phyloP scores from a whole-genome alignment of 2,329 filamentous ascomycete species.

The Geosmithia flava region DNA sequence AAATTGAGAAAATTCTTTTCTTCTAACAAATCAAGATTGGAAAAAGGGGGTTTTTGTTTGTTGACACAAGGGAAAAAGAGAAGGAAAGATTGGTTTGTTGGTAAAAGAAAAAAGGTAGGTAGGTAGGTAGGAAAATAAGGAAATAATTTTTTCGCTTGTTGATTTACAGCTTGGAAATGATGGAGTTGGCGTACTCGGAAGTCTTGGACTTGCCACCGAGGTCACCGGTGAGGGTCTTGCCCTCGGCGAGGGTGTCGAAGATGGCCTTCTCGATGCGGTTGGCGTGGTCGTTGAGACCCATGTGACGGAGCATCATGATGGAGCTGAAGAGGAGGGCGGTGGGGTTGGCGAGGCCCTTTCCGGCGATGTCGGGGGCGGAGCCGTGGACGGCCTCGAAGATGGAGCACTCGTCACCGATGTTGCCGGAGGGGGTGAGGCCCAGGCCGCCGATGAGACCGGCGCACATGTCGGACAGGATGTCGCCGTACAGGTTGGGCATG shows the following conservation, averaged over 20 bases:
- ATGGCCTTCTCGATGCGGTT: conserved; percentile 84
- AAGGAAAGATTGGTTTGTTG: neutral
- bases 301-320: conserved; percentile 99
- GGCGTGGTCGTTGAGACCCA: conserved; percentile 80
- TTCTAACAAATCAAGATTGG: too few species aligned
- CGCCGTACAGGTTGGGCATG: conserved; percentile 96
- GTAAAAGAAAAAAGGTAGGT: neutral
- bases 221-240: conserved; percentile 92
- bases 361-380: conserved; percentile 90
- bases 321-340: conserved; percentile 89
- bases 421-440: conserved; percentile 91
- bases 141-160: conserved; percentile 3
- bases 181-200: conserved; percentile 82
- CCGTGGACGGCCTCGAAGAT: conserved; percentile 98
- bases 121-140: too few species aligned
- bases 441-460: conserved; percentile 96
- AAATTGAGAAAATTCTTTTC: too few species aligned
- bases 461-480: conserved; percentile 99
- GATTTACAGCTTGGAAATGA: conserved; percentile 58
- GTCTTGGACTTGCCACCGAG: conserved; percentile 95
- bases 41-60: too few species aligned
- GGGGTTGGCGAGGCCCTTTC: conserved; percentile 92
- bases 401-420: conserved; percentile 98
- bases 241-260: conserved; percentile 89
- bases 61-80: too few species aligned